Evolutionary conservation across 2,329 filamentous ascomycete genomes (phyloP), one percentile per base, ranked within the genome.

Genomic region (Colletotrichum liaoningense): DNA sequence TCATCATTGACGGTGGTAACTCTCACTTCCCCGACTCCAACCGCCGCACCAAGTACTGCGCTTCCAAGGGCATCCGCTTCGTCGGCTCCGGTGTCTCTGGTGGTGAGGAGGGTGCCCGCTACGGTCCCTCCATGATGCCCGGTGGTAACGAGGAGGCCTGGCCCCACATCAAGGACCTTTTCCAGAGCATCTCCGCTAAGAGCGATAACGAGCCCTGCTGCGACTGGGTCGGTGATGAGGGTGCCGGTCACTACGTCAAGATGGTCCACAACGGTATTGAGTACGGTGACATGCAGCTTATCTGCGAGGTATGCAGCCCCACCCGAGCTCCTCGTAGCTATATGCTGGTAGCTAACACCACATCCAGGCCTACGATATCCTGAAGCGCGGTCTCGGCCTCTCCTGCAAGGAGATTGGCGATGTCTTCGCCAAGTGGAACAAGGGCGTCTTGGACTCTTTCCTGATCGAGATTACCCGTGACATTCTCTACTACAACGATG

Each of bases 181-280:
- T 99, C 91, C 97, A 99, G 89, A 92, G 92, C 88, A 98, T 99
- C 84, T 91, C 97, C 77, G 97, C 97, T 86, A 98, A 99, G 92
- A 97, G 94, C 86, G 96, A 98, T 82, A 93, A 93, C 81, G 97
- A 99, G 91, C 88, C 97, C 78, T 99, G 97, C 92, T 99, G 97
- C 84, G 97, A 99, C 87, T 99, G 97, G 97, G 97, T 99, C 81
- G 97, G 97, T 88, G 97, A 98, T 87, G 95, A 98, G 86, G 97
- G 97, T 92, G 94, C 97, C 87, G 97, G 97, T 80, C 97, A 99
- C 93, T 99, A 98, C 90, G 96, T 99, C 90, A 99, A 99, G 94
- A 99, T 99, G 97, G 97, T 99, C 77, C 97, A 99, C 93, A 99
- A 99, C 88, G 97, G 97, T 91, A 99, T 99, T 81, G 97, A 99